phyloP scores from a whole-genome alignment of 116 monocot species.

The Zostera marina region DNA sequence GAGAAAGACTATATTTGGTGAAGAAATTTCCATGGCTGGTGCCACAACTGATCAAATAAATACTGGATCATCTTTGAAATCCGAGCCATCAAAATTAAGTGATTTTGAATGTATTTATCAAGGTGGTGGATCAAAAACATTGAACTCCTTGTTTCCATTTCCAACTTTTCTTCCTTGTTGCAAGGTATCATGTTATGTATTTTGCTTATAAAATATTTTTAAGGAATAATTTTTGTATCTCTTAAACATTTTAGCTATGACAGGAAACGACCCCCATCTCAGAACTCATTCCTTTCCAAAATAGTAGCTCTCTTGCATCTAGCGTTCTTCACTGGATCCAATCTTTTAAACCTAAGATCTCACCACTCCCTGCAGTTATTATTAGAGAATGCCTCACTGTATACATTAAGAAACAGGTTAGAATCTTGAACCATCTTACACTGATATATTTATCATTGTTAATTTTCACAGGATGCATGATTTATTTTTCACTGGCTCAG shows the following conservation, averaged over 20 bases:
- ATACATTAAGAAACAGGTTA: constrained; percentile 71
- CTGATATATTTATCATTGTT: not conserved
- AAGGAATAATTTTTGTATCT: not conserved
- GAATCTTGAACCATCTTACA: not conserved
- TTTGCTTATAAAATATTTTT: not conserved
- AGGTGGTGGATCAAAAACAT: constrained; percentile 18
- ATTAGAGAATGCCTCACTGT: constrained; percentile 58
- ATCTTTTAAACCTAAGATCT: constrained; percentile 22
- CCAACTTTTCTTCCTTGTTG: constrained; percentile 86
- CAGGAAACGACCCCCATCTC: constrained; percentile 65
- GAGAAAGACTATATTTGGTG: constrained; percentile 45
- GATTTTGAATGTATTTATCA: constrained; percentile 13
- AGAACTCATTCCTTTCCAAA: constrained; percentile 77
- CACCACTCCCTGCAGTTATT: constrained; percentile 50
- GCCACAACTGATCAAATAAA: not conserved
- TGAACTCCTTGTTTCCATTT: constrained; percentile 53
- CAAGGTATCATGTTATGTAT: constrained; percentile 18
- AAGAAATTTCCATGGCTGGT: constrained; percentile 7
- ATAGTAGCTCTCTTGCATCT: constrained; percentile 62
- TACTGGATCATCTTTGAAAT: constrained; percentile 7
- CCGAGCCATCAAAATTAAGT: constrained; percentile 42
- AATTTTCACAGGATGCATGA: not conserved
- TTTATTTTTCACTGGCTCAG: constrained; percentile 14
- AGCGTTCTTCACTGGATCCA: constrained; percentile 57
- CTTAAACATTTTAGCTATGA: not conserved